These are phyloP conservation scores for Termitomyces sp. DNA, from an alignment of 768 basidiomycete genomes.

Conservation along the genomic window DNA sequence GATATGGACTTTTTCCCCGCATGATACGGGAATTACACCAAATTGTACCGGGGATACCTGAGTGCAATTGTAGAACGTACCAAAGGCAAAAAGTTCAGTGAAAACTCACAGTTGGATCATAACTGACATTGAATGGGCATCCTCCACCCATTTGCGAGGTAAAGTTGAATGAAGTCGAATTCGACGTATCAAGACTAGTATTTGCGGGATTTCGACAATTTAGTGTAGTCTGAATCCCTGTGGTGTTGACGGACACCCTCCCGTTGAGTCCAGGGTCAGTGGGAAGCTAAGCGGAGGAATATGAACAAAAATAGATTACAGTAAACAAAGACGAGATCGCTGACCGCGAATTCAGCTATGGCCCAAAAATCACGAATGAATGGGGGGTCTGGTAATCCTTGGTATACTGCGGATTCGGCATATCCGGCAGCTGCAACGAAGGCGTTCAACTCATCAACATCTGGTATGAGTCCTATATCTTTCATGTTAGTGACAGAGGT, in stretches of 20 bases:
- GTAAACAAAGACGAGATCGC: slow-evolving; percentile 1
- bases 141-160: slow-evolving; percentile 40
- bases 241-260: slow-evolving; percentile 44
- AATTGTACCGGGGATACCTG: slow-evolving; percentile 41
- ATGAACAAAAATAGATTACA: not conserved
- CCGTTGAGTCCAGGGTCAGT: slow-evolving; percentile 40
- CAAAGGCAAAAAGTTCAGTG: not conserved
- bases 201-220: slow-evolving; percentile 40
- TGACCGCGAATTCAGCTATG: slow-evolving; percentile 44
- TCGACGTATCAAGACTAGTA: slow-evolving; percentile 16
- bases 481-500: slow-evolving; percentile 33
- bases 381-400: slow-evolving; percentile 48
- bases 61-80: not conserved
- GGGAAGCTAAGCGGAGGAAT: slow-evolving; percentile 31
- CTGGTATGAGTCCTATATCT: slow-evolving; percentile 38
- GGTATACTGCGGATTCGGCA: slow-evolving; percentile 37
- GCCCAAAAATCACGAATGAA: slow-evolving; percentile 51
- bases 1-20: slow-evolving; percentile 21
- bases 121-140: slow-evolving; percentile 33
- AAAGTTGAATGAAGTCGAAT: slow-evolving; percentile 20
- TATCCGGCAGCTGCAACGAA: slow-evolving; percentile 60
- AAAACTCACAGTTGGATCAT: slow-evolving; percentile 29
- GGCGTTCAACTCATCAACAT: slow-evolving; percentile 37
- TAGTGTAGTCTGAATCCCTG: slow-evolving; percentile 38
- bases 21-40: slow-evolving; percentile 35